Base-by-base conservation (phyloP, 2,329 filamentous ascomycete species). In the Penicillium sp. region DNA sequence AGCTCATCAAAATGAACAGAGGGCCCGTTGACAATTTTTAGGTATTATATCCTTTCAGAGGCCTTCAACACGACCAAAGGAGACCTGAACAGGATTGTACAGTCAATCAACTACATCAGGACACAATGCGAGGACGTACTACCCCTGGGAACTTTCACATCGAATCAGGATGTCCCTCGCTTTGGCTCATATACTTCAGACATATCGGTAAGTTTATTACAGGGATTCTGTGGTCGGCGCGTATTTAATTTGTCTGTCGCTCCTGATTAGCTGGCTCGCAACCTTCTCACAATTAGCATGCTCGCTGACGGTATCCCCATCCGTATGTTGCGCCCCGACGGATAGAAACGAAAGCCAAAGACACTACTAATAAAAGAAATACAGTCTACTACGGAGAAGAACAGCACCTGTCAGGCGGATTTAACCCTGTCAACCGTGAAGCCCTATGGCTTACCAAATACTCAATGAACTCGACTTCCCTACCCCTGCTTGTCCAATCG, bases 331-430 rank as follows among this genome's bases (percentile, higher is more conserved):
- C 13, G 13, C 24, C 26, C 45, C 26, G 1, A 28, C 6, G 9
- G 24, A 49, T 49, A 9, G 24, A 49, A 49, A 49, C 6, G 45
- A 30, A 49, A 30, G 30, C 24, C 22, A 40, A 40, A 56, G 17
- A 60, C 10, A 53, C 53, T 60, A 26, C 53, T 60, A 22, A 62
- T 37, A n/a, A 37, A 49, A 40, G 24, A 2, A 47, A 53, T 37
- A 40, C 57, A 62, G 80, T 89, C 37, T 90, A 89, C 74, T 83
- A 88, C 66, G 88, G 88, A 30, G 85, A 88, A 63, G 88, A 90
- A 74, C 88, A 90, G 69, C 85, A 84, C 62, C 87, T 83, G 71
- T 72, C 78, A 1, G 83, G 83, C 24, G 80, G 79, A 17, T 78
- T 73, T 53, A 73, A 72, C 50, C 85, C 85, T 9, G 76, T 81